Conservation (phyloP, 768 basidiomycete genomes). For the Pleurotus salmoneostramineus region DNA sequence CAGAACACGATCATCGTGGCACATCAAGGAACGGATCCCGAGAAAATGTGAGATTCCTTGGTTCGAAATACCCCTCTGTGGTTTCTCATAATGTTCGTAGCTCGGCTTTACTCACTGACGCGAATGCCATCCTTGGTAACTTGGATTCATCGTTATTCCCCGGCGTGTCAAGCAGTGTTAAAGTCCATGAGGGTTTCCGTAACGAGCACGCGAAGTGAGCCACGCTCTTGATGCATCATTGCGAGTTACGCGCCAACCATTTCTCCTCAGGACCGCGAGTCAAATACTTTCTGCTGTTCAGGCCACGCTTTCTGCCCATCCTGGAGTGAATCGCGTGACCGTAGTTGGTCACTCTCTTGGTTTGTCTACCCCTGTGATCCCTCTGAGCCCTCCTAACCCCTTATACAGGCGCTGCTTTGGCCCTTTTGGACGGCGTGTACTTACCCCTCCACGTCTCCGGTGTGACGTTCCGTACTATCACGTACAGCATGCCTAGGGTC, state of each 20-base stretch:
- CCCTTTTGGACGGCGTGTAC: conserved; percentile 54
- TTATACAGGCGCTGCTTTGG: conserved; percentile 50
- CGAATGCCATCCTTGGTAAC: conserved; percentile 22
- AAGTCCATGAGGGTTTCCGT: conserved; percentile 43
- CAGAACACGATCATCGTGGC: conserved; percentile 36
- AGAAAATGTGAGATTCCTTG: conserved; percentile 26
- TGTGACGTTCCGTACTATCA: conserved; percentile 25
- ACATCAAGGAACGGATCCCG: conserved; percentile 38
- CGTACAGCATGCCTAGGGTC: conserved; percentile 42
- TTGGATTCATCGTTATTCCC: conserved; percentile 41
- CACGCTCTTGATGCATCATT: too few species aligned
- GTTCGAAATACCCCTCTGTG: background rate
- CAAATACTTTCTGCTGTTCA: conserved; percentile 38
- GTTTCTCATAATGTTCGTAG: conserved; percentile 19
- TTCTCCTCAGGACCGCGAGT: conserved; percentile 32
- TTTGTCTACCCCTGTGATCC: background rate
- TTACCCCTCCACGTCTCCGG: conserved; percentile 46
- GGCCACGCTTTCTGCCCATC: conserved; percentile 23
- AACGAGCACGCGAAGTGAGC: conserved; percentile 36
- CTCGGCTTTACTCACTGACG: conserved; percentile 33
- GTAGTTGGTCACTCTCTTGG: conserved; percentile 50
- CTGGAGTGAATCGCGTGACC: conserved; percentile 30
- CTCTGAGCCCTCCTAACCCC: background rate
- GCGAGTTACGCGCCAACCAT: too few species aligned
- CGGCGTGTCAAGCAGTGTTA: conserved; percentile 30